Evolutionary conservation across 164 flowering plant species (phyloP).

Genomic region (Kalanchoe fedtschenkoi): DNA sequence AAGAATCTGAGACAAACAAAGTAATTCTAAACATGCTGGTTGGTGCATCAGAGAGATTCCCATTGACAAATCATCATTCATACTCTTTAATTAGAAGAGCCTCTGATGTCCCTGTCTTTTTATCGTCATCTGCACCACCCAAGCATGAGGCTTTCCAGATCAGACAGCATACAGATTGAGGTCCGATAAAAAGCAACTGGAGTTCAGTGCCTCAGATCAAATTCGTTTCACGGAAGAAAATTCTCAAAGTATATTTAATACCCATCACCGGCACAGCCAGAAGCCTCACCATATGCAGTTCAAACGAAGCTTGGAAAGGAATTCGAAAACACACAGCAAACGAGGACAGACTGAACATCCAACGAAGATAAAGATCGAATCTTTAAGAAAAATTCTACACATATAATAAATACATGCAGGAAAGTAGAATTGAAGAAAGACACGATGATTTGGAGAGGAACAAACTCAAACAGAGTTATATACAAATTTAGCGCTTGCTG

Average conservation of each 20-base stretch:
- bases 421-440: too few relatives aligned
- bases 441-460: too few relatives aligned
- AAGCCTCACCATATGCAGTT: too few relatives aligned
- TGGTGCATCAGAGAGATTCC: constrained; percentile 13
- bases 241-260: constrained; percentile 3
- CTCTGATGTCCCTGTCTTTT: constrained; percentile 15
- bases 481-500: too few relatives aligned
- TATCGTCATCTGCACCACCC: constrained; percentile 7
- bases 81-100: neutral
- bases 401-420: too few relatives aligned
- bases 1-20: too few relatives aligned
- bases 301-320: too few relatives aligned
- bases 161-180: neutral
- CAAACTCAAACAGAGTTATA: too few relatives aligned
- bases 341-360: too few relatives aligned
- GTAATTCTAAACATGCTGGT: neutral
- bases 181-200: neutral
- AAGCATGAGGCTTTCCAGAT: neutral
- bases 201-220: constrained; percentile 1
- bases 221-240: neutral
- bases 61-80: constrained; percentile 4
- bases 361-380: too few relatives aligned
- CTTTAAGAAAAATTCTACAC: too few relatives aligned
- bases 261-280: constrained; percentile 3
- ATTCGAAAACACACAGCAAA: too few relatives aligned